Evolutionary conservation across 2,329 filamentous ascomycete genomes (phyloP).

Genomic region (Allantophomopsis cytisporea): DNA sequence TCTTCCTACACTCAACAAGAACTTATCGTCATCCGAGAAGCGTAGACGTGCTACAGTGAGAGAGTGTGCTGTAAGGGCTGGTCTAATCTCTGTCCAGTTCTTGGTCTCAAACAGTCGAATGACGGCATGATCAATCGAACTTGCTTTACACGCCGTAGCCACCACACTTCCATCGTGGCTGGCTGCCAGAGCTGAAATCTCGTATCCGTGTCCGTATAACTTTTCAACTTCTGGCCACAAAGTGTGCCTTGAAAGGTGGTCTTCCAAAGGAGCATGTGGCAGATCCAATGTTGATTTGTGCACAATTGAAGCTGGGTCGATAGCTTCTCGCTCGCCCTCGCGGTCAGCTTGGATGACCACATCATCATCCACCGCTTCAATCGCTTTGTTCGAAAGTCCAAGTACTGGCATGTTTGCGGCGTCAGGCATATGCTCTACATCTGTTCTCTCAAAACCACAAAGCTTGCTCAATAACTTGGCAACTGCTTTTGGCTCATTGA

Average conservation of each 20-base stretch:
- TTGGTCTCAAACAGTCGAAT: constrained; percentile 81
- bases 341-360: constrained; percentile 27
- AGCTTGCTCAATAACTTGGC: constrained; percentile 59
- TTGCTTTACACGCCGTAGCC: constrained; percentile 87
- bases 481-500: constrained; percentile 76
- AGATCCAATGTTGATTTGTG: constrained; percentile 50
- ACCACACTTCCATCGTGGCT: constrained; percentile 63
- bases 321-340: constrained; percentile 35
- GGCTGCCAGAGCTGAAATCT: constrained; percentile 77
- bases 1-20: constrained; percentile 76
- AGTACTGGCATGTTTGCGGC: constrained; percentile 91
- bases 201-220: constrained; percentile 94
- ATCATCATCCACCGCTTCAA: constrained; percentile 42
- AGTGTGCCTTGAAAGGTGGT: constrained; percentile 77
- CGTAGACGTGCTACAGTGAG: constrained; percentile 73
- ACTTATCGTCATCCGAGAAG: constrained; percentile 63
- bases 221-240: constrained; percentile 96
- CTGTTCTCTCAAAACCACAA: constrained; percentile 38
- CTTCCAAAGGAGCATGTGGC: constrained; percentile 71
- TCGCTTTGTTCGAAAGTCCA: constrained; percentile 90
- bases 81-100: constrained; percentile 77
- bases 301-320: constrained; percentile 39
- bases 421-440: constrained; percentile 50
- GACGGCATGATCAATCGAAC: constrained; percentile 85
- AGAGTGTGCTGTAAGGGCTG: constrained; percentile 71